phyloP scores from a whole-genome alignment of 164 flowering plant genomes.

The Stephania cephalantha region DNA sequence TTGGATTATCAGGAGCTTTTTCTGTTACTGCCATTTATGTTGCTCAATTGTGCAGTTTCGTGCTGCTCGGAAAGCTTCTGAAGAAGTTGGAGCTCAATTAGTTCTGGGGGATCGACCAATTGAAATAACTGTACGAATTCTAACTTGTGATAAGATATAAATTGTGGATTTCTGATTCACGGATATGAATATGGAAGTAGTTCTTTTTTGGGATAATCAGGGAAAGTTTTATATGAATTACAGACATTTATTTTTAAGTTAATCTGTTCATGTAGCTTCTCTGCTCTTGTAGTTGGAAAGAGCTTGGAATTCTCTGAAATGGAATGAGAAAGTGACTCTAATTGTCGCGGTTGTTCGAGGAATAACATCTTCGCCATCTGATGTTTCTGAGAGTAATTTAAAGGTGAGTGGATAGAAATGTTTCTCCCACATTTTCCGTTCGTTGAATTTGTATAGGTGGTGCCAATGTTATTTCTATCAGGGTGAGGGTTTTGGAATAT shows the following conservation, averaged over 20 bases:
- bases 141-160: background rate
- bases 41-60: constrained; percentile 55
- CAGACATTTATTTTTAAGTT: background rate
- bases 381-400: constrained; percentile 27
- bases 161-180: background rate
- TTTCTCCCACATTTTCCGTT: background rate
- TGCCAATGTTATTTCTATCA: no score
- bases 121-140: constrained; percentile 77
- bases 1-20: background rate
- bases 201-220: background rate
- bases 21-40: background rate
- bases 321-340: constrained; percentile 66
- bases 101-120: constrained; percentile 96
- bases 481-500: background rate
- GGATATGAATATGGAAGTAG: constrained; percentile 5
- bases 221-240: background rate
- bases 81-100: constrained; percentile 84
- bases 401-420: constrained; percentile 35
- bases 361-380: constrained; percentile 45
- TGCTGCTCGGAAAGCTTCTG: constrained; percentile 77
- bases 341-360: constrained; percentile 59
- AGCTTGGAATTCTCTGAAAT: constrained; percentile 81
- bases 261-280: background rate
- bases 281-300: constrained; percentile 61
- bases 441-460: no score